Evolutionary conservation across 768 basidiomycete species (phyloP), one percentile per base, ranked within the genome.

Genomic region (Kondoa subrosea): DNA sequence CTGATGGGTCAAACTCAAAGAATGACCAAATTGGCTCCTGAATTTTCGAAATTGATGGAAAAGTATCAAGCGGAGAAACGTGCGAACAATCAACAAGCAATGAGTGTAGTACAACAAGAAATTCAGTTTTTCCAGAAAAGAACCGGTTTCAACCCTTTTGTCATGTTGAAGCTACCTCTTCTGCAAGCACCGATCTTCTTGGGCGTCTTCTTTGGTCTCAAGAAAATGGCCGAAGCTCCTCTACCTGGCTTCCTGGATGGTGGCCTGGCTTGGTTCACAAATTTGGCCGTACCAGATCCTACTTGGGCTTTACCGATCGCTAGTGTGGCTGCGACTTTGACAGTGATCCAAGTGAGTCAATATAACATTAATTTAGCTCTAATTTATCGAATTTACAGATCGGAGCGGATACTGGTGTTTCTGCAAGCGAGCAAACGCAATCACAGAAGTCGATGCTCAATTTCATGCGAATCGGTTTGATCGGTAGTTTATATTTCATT

Each of bases 161-260:
- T 80, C 56, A 78, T 84, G 70, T 70, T 86, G n/a, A 64, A 83
- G 17, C 78, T 81, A 66, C 83, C 83, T 4, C 68, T 91, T 66
- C 72, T 86, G 0, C 91, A 93, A 76, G 75, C 90, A 26, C 84
- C 88, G 0, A 80, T 90, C 57, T 85, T 87, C 59, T 77, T 95
- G 33, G 85, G 85, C 16, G 78, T 89, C 78, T 97, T 97, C 81
- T 85, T 90, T 71, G 89, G 83, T 21, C 76, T 93, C 66, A 84
- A 84, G 77, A 79, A 78, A 60, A 81, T 97, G 80, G 85, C 85
- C 72, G 79, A 81, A 62, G 76, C 85, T 58, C 88, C 89, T 0
- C 76, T 95, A 25, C 81, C 81, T 65, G 89, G 90, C 78, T 76
- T 96, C 73, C 81, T 82, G 71, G 79, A 84, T 69, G 90, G 88